Conservation (phyloP, 345 rosid genomes). For the Abelmoschus esculentus region DNA sequence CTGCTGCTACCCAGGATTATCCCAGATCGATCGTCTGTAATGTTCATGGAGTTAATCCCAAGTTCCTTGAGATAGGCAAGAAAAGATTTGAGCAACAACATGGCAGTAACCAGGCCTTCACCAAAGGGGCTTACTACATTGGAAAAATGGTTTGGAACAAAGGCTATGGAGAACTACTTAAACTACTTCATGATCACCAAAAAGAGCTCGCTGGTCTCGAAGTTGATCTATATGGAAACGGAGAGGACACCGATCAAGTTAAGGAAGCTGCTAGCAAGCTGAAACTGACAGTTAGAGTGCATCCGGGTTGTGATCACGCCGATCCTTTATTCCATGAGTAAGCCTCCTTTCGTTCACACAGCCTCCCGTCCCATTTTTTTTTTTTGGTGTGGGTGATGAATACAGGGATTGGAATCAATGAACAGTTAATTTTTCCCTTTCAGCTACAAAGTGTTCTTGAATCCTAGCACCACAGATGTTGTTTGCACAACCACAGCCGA, state of each 20-base stretch:
- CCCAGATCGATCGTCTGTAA: conserved; percentile 71
- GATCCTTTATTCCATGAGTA: conserved; percentile 86
- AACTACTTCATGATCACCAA: conserved; percentile 61
- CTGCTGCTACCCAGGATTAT: conserved; percentile 92
- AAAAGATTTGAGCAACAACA: conserved; percentile 51
- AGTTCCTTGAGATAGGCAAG: conserved; percentile 78
- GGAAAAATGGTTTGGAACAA: conserved; percentile 98
- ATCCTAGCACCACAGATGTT: conserved; percentile 97
- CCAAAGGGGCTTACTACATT: conserved; percentile 76
- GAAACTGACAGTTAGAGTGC: conserved; percentile 47
- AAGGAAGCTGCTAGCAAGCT: conserved; percentile 58
- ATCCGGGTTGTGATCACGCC: conserved; percentile 83
- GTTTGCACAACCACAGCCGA: conserved; percentile 98
- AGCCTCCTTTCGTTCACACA: conserved; percentile 21
- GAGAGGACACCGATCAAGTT: conserved; percentile 78
- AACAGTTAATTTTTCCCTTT: conserved; percentile 8
- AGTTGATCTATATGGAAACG: conserved; percentile 75
- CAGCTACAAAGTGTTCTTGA: conserved; percentile 91
- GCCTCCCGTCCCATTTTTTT: neutral
- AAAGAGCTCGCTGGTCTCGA: conserved; percentile 60
- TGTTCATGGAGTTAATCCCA: conserved; percentile 95
- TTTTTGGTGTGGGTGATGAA: conserved; percentile 5
- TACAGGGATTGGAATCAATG: neutral
- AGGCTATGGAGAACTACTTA: conserved; percentile 88
- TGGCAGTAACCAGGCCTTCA: conserved; percentile 42